Percentiles rank a stretch among this genome's conserved stretches.
phyloP scores from a whole-genome alignment of 1,284 basidiomycete genomes.

The Ceratobasidium sp. region DNA sequence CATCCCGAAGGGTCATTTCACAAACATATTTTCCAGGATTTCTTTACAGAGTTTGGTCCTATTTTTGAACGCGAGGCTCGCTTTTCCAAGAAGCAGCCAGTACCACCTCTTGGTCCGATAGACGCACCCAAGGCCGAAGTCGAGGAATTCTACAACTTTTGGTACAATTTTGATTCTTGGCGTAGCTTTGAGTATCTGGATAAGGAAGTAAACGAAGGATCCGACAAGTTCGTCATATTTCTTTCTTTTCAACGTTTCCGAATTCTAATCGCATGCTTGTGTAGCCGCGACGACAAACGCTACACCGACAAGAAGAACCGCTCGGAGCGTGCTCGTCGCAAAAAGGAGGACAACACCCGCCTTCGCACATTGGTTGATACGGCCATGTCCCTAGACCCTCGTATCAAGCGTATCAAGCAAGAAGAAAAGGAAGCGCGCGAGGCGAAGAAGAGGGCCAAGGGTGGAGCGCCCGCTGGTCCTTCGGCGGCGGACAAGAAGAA shows the following conservation, averaged over 20 bases:
- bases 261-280: neutral
- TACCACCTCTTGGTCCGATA: conserved; percentile 81
- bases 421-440: conserved; percentile 96
- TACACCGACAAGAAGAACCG: conserved; percentile 99
- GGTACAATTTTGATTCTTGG: conserved; percentile 99
- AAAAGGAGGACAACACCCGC: conserved; percentile 98
- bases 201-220: conserved; percentile 99
- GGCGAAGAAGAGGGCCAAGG: conserved; percentile 83
- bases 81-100: conserved; percentile 91
- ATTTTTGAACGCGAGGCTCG: conserved; percentile 92
- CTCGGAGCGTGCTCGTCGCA: conserved; percentile 92
- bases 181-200: conserved; percentile 98
- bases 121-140: conserved; percentile 85
- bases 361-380: conserved; percentile 90
- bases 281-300: conserved; percentile 96
- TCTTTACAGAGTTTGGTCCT: conserved; percentile 75
- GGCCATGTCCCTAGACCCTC: conserved; percentile 87
- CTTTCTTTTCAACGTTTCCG: neutral
- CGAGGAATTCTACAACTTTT: conserved; percentile 97
- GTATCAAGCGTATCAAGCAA: conserved; percentile 97
- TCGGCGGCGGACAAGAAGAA: conserved; percentile 66
- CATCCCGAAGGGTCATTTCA: neutral
- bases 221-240: conserved; percentile 78
- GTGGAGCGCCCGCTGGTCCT: conserved; percentile 62
- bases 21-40: conserved; percentile 67